Evolutionary conservation across 164 flowering plant species (phyloP).

Genomic region (Annona cherimola): DNA sequence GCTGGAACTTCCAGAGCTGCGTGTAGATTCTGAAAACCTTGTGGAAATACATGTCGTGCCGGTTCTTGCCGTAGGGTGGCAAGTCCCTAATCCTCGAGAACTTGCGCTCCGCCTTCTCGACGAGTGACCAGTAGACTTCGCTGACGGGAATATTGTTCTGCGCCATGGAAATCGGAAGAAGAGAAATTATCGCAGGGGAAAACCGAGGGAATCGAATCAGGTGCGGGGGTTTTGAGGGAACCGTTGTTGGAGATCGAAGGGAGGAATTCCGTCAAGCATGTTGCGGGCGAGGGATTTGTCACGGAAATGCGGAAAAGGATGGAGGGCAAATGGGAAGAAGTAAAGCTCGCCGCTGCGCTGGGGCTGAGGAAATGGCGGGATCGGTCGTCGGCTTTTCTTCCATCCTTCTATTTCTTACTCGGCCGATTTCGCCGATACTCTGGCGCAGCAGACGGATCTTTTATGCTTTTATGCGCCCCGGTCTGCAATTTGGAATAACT

Average conservation of each 20-base stretch:
- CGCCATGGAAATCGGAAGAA: constrained; percentile 8
- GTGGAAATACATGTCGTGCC: constrained; percentile 76
- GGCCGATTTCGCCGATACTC: background rate
- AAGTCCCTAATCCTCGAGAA: constrained; percentile 83
- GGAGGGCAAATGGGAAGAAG: background rate
- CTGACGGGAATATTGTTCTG: constrained; percentile 50
- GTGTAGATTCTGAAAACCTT: constrained; percentile 90
- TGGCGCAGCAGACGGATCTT: background rate
- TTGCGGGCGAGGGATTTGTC: background rate
- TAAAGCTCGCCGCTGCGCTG: background rate
- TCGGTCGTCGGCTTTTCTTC: background rate
- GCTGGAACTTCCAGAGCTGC: constrained; percentile 89
- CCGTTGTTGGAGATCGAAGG: too few species aligned
- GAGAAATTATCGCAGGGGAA: background rate
- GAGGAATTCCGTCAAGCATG: background rate
- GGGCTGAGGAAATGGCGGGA: background rate
- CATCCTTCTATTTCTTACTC: too few species aligned
- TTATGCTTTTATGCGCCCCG: background rate
- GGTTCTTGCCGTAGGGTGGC: constrained; percentile 63
- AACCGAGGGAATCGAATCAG: background rate
- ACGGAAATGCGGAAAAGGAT: background rate
- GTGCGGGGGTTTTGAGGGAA: background rate
- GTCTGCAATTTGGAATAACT: background rate
- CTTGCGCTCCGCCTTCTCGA: constrained; percentile 85
- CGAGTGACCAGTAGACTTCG: constrained; percentile 76